These are phyloP conservation scores for Prunus fruticosa DNA, from an alignment of 306 rosid genomes.

Conservation along the genomic window DNA sequence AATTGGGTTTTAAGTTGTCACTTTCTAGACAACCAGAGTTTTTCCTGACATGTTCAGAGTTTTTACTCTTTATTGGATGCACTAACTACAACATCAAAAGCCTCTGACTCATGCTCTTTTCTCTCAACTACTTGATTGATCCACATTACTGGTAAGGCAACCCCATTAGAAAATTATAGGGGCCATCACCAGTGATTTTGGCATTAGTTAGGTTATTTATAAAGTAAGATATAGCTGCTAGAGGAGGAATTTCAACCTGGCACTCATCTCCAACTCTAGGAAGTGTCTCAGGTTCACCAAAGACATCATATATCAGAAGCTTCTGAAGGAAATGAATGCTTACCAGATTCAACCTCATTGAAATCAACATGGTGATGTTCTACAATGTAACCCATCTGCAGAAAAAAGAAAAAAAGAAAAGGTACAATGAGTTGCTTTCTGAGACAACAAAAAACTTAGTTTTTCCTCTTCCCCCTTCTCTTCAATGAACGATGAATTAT, in stretches of 20 bases:
- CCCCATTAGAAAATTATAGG: constrained; percentile 41
- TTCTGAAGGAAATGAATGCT: constrained; percentile 40
- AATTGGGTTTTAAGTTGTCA: constrained; percentile 25
- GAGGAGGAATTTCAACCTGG: constrained; percentile 63
- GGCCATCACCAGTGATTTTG: constrained; percentile 8
- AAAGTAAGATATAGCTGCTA: constrained; percentile 33
- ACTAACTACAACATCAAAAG: constrained; percentile 27
- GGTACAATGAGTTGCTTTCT: neutral
- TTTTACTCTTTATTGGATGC: constrained; percentile 31
- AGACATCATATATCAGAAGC: constrained; percentile 43
- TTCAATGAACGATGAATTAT: neutral
- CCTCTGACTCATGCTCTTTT: constrained; percentile 15
- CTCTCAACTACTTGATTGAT: constrained; percentile 35
- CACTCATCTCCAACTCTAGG: constrained; percentile 66
- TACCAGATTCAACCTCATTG: constrained; percentile 33
- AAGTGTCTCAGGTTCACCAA: constrained; percentile 49
- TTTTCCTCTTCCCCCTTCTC: neutral
- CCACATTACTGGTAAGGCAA: constrained; percentile 59
- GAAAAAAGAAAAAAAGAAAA: neutral
- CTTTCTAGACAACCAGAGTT: constrained; percentile 19
- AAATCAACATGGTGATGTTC: constrained; percentile 28
- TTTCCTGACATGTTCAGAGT: constrained; percentile 22
- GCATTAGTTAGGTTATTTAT: constrained; percentile 17
- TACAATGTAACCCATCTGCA: constrained; percentile 52
- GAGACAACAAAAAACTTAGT: neutral